These are phyloP conservation scores for Jackrogersella multiformis DNA, from an alignment of 495 filamentous ascomycete genomes.

Conservation along the genomic window DNA sequence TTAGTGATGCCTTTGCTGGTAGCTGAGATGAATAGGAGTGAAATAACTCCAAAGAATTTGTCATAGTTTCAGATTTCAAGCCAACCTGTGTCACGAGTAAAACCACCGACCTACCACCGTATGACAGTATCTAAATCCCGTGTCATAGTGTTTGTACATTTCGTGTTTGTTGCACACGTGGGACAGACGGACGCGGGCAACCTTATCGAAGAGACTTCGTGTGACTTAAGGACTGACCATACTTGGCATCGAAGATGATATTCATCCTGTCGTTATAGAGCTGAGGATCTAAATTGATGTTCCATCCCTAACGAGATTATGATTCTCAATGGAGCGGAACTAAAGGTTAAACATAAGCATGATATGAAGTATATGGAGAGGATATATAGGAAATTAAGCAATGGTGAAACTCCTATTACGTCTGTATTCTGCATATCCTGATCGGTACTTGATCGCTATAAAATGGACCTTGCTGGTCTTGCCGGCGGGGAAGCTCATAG, in stretches of 20 bases:
- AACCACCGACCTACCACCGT: neutral
- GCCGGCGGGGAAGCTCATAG: slow-evolving; percentile 46
- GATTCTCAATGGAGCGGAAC: too few species aligned
- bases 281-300: neutral
- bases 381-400: neutral
- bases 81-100: too few species aligned
- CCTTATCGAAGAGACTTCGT: slow-evolving; percentile 21
- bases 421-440: slow-evolving; percentile 51
- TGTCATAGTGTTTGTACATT: slow-evolving; percentile 25
- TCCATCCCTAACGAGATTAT: neutral
- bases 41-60: neutral
- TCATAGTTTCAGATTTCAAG: neutral
- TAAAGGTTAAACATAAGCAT: neutral
- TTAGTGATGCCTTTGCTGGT: neutral
- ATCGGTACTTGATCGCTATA: slow-evolving; percentile 57
- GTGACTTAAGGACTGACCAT: neutral
- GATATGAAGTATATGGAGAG: too few species aligned
- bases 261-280: neutral
- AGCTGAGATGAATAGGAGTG: neutral
- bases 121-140: slow-evolving; percentile 8
- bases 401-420: neutral
- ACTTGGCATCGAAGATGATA: neutral
- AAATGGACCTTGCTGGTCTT: slow-evolving; percentile 59
- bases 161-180: slow-evolving; percentile 30
- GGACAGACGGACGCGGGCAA: slow-evolving; percentile 31